phyloP scores from a whole-genome alignment of 441 rosid genomes.

The Corymbia citriodora region DNA sequence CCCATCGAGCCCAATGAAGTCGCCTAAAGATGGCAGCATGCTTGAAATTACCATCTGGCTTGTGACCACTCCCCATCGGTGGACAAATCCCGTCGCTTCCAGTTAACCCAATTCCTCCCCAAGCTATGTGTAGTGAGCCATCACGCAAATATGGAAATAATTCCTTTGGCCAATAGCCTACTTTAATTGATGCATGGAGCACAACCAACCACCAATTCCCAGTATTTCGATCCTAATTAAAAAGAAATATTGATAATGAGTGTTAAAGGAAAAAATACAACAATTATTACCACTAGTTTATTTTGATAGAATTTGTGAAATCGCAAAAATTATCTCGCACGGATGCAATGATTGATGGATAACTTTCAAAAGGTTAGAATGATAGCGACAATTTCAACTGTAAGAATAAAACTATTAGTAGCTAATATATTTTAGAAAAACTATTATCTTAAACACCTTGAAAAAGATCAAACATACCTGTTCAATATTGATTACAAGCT shows the following conservation, averaged over 20 bases:
- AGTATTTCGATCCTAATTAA: not conserved
- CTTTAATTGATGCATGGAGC: not conserved
- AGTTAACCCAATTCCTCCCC: not conserved
- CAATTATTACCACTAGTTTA: not conserved
- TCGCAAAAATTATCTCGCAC: not conserved
- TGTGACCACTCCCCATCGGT: constrained; percentile 2
- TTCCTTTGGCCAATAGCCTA: constrained; percentile 3
- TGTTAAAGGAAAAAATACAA: not conserved
- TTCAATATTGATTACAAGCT: not conserved
- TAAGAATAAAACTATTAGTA: not conserved
- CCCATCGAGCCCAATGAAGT: not conserved
- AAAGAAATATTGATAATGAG: not conserved
- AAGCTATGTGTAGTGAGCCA: not conserved
- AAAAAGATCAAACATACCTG: not conserved
- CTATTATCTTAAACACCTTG: not conserved
- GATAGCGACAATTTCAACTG: not conserved
- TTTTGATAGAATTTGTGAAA: not conserved
- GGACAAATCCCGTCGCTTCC: not conserved
- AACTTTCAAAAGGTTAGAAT: not conserved
- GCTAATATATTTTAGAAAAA: not conserved
- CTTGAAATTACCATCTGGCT: not conserved
- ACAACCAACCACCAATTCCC: not conserved
- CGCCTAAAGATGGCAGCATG: not conserved
- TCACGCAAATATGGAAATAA: not conserved
- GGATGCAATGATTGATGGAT: not conserved